Conservation (phyloP, 352 stramenopile species). For the Phytopythium litorale region DNA sequence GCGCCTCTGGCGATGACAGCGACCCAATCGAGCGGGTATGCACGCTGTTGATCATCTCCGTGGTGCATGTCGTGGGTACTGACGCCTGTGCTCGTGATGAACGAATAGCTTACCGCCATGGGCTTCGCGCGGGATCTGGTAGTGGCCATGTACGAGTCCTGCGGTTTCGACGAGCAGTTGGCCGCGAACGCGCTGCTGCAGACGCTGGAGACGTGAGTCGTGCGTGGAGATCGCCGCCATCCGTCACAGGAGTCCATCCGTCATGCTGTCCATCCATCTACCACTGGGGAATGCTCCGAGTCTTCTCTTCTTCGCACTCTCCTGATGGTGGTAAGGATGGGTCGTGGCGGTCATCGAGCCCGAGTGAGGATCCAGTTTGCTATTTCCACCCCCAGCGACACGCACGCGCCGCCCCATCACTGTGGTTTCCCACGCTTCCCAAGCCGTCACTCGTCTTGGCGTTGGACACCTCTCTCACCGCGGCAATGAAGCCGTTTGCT, state of each 20-base stretch:
- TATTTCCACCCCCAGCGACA: not conserved
- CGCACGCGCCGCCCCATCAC: not conserved
- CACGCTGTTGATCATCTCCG: not conserved
- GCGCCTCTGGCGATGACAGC: not conserved
- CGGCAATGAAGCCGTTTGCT: slow-evolving; percentile 1
- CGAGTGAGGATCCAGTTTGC: not conserved
- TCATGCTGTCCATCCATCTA: not conserved
- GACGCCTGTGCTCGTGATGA: not conserved
- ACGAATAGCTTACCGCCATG: slow-evolving; percentile 49
- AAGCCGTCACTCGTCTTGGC: not conserved
- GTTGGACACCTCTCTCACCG: not conserved
- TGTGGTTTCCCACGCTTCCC: not conserved
- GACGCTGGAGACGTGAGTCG: slow-evolving; percentile 30
- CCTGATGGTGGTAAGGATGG: not conserved
- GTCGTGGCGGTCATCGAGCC: not conserved
- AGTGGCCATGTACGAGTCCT: slow-evolving; percentile 55
- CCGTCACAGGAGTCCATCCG: not conserved
- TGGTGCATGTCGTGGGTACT: not conserved
- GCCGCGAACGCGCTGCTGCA: slow-evolving; percentile 53
- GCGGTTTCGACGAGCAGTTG: slow-evolving; percentile 44
- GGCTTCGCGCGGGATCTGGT: slow-evolving; percentile 56
- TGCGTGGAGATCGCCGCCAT: not conserved
- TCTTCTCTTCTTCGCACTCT: not conserved
- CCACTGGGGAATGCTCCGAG: not conserved
- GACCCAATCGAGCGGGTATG: slow-evolving; percentile 32